phyloP scores from a whole-genome alignment of 345 rosid genomes.

The Corymbia maculata region DNA sequence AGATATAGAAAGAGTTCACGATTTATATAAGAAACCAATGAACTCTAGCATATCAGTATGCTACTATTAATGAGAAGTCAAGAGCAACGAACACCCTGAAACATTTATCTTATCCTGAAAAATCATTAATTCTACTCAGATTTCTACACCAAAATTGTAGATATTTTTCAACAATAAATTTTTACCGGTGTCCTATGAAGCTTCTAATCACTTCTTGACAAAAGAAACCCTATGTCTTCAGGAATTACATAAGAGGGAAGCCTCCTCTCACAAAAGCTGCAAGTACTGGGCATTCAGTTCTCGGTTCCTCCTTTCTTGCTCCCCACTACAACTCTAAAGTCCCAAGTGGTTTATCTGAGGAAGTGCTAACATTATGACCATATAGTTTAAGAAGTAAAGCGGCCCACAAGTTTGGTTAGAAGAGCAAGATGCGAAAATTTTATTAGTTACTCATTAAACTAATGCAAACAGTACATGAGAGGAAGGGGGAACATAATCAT shows the following conservation, averaged over 20 bases:
- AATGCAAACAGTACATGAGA: not conserved
- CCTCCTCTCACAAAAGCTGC: not conserved
- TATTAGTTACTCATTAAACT: not conserved
- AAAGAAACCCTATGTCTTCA: not conserved
- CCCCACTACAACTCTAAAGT: not conserved
- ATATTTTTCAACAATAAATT: not conserved
- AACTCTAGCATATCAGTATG: not conserved
- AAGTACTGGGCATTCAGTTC: not conserved
- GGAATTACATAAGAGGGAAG: not conserved
- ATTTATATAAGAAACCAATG: not conserved
- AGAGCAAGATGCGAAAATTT: not conserved
- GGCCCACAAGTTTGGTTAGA: not conserved
- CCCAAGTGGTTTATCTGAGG: not conserved
- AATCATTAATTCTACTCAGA: not conserved
- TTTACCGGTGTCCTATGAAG: not conserved
- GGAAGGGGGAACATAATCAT: slow-evolving; percentile 1
- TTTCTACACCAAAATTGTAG: not conserved
- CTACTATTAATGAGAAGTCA: not conserved
- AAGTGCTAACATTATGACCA: not conserved
- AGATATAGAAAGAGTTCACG: not conserved
- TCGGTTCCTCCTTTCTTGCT: not conserved
- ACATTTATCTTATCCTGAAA: not conserved
- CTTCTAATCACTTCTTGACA: not conserved
- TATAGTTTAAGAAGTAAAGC: not conserved
- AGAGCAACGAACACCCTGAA: not conserved